These are phyloP conservation scores for Globisporangium echinulatum DNA, from an alignment of 352 stramenopile species.

Conservation along the genomic window DNA sequence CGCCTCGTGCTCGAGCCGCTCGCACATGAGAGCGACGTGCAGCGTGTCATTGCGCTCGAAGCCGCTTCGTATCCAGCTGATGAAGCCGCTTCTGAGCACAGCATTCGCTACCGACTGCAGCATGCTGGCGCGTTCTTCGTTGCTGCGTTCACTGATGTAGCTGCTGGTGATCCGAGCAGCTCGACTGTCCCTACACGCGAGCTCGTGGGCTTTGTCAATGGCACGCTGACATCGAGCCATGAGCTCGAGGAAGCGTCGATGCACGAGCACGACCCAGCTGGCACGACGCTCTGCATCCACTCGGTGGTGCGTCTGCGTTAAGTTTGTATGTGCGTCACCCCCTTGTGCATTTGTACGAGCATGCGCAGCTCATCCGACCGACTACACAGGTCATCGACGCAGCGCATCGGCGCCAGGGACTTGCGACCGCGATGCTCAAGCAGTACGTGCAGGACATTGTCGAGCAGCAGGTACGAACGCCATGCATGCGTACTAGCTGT, in stretches of 20 bases:
- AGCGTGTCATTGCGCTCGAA: conserved; percentile 43
- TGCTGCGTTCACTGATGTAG: conserved; percentile 9
- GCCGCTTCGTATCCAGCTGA: conserved; percentile 73
- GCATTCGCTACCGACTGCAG: conserved; percentile 81
- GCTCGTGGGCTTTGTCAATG: conserved; percentile 88
- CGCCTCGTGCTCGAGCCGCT: conserved; percentile 6
- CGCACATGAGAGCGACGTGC: conserved; percentile 20
- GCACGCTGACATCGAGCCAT: conserved; percentile 51
- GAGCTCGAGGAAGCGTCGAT: conserved; percentile 72
- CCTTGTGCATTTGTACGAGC: too few species aligned
- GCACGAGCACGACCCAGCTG: conserved; percentile 64
- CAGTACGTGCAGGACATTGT: conserved; percentile 62
- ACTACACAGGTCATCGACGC: conserved; percentile 29
- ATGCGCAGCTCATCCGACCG: too few species aligned
- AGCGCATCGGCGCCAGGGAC: conserved; percentile 53
- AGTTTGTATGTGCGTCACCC: too few species aligned
- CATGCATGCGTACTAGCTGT: too few species aligned
- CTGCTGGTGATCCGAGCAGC: too few species aligned
- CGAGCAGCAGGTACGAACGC: conserved; percentile 18
- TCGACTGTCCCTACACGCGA: too few species aligned
- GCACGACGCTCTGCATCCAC: conserved; percentile 85
- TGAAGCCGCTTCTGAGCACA: conserved; percentile 75
- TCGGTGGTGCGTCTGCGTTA: conserved; percentile 37
- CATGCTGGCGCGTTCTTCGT: conserved; percentile 73
- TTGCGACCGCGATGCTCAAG: conserved; percentile 77